phyloP scores from a whole-genome alignment of 495 filamentous ascomycete genomes.

The Penicillium roqueforti region DNA sequence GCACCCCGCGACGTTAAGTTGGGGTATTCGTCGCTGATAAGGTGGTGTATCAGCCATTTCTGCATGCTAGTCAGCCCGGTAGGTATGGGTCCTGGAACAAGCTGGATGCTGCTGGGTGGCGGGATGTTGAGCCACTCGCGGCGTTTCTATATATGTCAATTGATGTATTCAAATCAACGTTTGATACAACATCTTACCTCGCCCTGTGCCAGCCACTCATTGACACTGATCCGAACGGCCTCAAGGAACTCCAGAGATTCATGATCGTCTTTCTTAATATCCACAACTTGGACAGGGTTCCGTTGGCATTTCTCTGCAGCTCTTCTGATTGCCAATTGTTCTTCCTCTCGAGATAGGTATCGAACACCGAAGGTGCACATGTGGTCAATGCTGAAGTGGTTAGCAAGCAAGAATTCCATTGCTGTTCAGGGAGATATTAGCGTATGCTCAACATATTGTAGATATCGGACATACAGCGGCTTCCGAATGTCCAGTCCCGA shows the following conservation, averaged over 20 bases:
- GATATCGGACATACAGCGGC: conserved; percentile 37
- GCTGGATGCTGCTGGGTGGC: conserved; percentile 15
- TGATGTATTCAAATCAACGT: neutral
- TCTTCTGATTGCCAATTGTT: conserved; percentile 35
- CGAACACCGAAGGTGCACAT: conserved; percentile 57
- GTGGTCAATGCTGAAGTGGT: conserved; percentile 59
- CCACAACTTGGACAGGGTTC: conserved; percentile 33
- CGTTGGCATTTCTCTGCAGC: conserved; percentile 28
- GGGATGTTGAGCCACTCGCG: conserved; percentile 31
- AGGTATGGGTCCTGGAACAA: conserved; percentile 9
- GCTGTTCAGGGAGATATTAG: conserved; percentile 35
- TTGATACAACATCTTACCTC: conserved; percentile 15
- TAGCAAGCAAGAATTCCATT: conserved; percentile 56
- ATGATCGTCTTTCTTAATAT: conserved; percentile 51
- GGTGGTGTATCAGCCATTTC: conserved; percentile 63
- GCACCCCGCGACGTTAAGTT: conserved; percentile 44
- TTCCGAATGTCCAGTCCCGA: conserved; percentile 51
- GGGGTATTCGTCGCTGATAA: conserved; percentile 62
- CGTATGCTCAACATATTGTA: neutral
- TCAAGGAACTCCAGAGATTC: conserved; percentile 55
- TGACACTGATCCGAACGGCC: conserved; percentile 45
- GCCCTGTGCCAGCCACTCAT: conserved; percentile 41
- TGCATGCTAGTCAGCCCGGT: conserved; percentile 47
- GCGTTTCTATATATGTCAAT: conserved; percentile 14
- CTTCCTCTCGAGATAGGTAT: conserved; percentile 68